phyloP scores from a whole-genome alignment of 331 rosid genomes.

The Acacia pycnantha region DNA sequence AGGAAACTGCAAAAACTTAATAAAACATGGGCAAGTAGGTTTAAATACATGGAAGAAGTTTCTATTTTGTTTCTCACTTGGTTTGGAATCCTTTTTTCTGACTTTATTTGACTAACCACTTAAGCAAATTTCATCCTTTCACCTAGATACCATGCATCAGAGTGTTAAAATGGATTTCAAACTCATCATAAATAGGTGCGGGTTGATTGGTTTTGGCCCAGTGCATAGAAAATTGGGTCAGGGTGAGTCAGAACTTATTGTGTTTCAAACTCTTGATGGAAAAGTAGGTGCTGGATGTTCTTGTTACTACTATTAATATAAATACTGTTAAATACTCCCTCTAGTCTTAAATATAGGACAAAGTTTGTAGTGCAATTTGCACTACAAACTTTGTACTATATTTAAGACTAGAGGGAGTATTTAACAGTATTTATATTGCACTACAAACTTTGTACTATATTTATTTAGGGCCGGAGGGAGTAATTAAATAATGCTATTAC shows the following conservation, averaged over 20 bases:
- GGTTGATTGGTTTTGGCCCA: conserved; percentile 14
- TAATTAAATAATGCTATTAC: neutral
- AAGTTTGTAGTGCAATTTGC: too few species aligned
- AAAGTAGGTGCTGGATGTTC: conserved; percentile 8
- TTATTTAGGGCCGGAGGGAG: too few species aligned
- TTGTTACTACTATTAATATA: neutral
- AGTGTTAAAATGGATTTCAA: conserved; percentile 9
- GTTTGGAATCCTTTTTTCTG: neutral
- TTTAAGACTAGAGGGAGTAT: too few species aligned
- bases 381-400: too few species aligned
- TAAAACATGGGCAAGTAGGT: neutral
- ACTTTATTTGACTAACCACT: neutral
- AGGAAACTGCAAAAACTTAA: neutral
- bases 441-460: too few species aligned
- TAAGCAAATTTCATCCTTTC: conserved; percentile 6
- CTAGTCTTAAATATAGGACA: too few species aligned
- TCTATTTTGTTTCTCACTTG: neutral
- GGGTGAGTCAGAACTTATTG: neutral
- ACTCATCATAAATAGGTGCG: neutral
- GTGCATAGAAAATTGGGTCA: neutral
- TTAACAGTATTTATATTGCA: too few species aligned
- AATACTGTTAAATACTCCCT: neutral
- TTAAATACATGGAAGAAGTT: neutral
- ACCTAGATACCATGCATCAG: neutral
- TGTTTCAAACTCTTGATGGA: neutral